Percentiles rank a stretch among this genome's conserved stretches.
phyloP scores from a whole-genome alignment of 2,329 filamentous ascomycete species.

The Xylariomycetidae sp. region DNA sequence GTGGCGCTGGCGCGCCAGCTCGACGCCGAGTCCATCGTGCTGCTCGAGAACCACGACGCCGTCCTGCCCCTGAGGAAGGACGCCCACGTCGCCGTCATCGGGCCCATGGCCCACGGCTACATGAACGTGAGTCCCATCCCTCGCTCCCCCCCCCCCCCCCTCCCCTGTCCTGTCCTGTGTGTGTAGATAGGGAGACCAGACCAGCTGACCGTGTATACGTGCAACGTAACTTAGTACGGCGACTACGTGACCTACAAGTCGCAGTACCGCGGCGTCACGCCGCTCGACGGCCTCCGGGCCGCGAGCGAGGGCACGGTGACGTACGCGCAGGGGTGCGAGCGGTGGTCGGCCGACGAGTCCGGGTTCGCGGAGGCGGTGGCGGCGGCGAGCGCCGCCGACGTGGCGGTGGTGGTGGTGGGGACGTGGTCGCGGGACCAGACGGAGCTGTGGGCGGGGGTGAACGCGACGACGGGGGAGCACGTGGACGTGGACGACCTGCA shows the following conservation, averaged over 20 bases:
- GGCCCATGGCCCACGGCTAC: constrained; percentile 66
- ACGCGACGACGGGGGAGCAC: constrained; percentile 70
- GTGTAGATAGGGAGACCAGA: neutral
- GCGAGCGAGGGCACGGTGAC: constrained; percentile 55
- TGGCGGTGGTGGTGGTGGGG: constrained; percentile 67
- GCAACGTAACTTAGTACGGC: constrained; percentile 57
- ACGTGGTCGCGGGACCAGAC: constrained; percentile 70
- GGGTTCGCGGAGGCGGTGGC: constrained; percentile 62
- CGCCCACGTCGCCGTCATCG: constrained; percentile 66
- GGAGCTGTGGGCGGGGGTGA: constrained; percentile 64
- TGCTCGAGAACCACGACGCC: constrained; percentile 52
- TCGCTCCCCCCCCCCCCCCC: neutral
- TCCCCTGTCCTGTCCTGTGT: neutral
- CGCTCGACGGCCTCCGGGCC: constrained; percentile 60
- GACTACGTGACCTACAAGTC: constrained; percentile 66
- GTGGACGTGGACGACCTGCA: constrained; percentile 59
- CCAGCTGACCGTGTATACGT: constrained; percentile 2
- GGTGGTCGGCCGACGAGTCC: constrained; percentile 65
- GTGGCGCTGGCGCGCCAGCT: constrained; percentile 55
- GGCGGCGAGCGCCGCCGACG: constrained; percentile 59
- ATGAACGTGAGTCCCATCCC: constrained; percentile 51
- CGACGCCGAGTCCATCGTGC: constrained; percentile 57
- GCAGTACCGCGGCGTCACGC: constrained; percentile 60
- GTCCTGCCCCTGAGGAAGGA: constrained; percentile 52
- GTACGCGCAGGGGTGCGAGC: constrained; percentile 64